Base-by-base conservation (phyloP, 257 asterid species). In the Dorcoceras hygrometricum region DNA sequence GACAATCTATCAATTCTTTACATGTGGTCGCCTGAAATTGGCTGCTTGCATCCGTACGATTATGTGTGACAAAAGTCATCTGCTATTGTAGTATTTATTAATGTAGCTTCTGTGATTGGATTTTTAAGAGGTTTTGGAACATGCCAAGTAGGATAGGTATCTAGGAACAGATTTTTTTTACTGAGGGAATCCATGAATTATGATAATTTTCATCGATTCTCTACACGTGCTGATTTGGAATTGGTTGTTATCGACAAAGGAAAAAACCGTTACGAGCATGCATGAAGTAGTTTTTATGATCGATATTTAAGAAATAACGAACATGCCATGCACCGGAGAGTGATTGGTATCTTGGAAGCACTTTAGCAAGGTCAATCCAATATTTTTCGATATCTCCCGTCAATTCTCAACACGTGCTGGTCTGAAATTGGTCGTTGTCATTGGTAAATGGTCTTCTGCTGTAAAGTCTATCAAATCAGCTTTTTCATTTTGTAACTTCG, bases 31-130 rank as follows among this genome's bases (percentile, higher is more conserved):
- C 19, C 16, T 22, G 65, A 60, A 31, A 60, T 31, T 23, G 26
- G 10, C 18, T 46, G 54, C 22, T 18, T 20, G 16, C 18, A 46
- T 46, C 22, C 22, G 20, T 24, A 34, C 50, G 31, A 63, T 69
- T 71, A 60, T 3, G 66, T 68, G 57, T 28, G 24, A 24, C 19
- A 55, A 66, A 36, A 67, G 54, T 6, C 2, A 2, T 46, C 27
- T 39, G 50, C 67, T 19, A 31, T 69, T 25, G 19, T 32, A 67
- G 27, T 68, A 39, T 66, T 73, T 29, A 11, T 29, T 23, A 16
- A 57, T 60, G 25, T 59, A 25, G 54, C 54, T 46, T 46, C 3
- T 46, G 54, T 3, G 20, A 46, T 46, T 46, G 8, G 14, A 46
- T 46, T 46, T 46, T 46, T 46, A 46, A 46, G 54, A 16, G 54